Percentiles rank a stretch among this genome's conserved stretches.
phyloP scores from a whole-genome alignment of 345 rosid genomes.

The Gynandropsis gynandra region DNA sequence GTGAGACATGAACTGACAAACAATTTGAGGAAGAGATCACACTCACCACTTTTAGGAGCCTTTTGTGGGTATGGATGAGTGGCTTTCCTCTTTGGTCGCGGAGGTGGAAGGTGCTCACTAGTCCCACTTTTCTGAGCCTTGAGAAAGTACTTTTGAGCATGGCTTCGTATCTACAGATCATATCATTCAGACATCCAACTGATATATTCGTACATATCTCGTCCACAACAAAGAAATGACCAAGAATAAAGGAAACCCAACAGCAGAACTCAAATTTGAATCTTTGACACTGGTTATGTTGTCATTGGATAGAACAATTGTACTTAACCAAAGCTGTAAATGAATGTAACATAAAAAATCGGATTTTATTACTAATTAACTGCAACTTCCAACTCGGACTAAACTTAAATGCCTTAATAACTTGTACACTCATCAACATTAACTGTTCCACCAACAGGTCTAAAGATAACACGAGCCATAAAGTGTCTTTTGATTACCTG shows the following conservation, averaged over 20 bases:
- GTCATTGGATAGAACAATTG: background rate
- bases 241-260: background rate
- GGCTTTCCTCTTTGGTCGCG: slow-evolving; percentile 94
- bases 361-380: background rate
- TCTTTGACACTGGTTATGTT: background rate
- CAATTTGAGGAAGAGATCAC: background rate
- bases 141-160: slow-evolving; percentile 87
- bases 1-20: background rate
- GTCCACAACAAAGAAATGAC: background rate
- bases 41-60: slow-evolving; percentile 60
- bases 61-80: slow-evolving; percentile 92
- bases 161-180: slow-evolving; percentile 75
- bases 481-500: slow-evolving; percentile 44
- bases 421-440: too few species aligned
- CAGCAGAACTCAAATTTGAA: background rate
- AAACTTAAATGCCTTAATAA: too few species aligned
- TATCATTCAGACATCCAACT: slow-evolving; percentile 12
- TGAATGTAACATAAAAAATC: too few species aligned
- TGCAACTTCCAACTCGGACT: too few species aligned
- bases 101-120: slow-evolving; percentile 88
- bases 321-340: too few species aligned
- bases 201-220: background rate
- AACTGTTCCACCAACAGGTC: too few species aligned
- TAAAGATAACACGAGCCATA: background rate
- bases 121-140: slow-evolving; percentile 90